Base-by-base conservation (phyloP, 345 rosid species). In the Acer yangbiense region DNA sequence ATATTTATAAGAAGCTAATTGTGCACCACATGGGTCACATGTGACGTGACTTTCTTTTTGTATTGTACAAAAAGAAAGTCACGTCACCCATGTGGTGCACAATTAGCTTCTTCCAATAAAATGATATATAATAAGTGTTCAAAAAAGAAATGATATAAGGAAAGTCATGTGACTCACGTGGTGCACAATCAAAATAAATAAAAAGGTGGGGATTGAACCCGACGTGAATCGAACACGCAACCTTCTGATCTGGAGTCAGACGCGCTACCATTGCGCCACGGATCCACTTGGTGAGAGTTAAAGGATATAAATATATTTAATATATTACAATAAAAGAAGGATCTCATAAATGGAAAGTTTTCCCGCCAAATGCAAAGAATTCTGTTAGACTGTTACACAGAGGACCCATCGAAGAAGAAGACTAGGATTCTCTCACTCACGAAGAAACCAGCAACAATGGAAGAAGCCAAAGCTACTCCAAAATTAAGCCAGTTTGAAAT, bases 251-350 rank as follows among this genome's bases (percentile, higher is more conserved):
- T 88, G 95, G 98, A 90, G 94, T 90, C 97, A 94, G 97, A 92
- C 95, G 98, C 95, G 93, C 97, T 89, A 94, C 98, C 98, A 90
- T 94, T 94, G 98, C 95, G 95, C 95, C 97, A 90, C 92, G 89
- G 94, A 90, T 89, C 95, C 95, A 41, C 39, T 35, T 3, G 4
- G 0, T 32, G 35, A 4, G 4, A 32, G 35, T 3, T 32, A 32
- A 35, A 4, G 39, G 1, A 43, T 7, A 43, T 43, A 43, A 43
- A 43, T 1, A 1, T 8, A 9, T 43, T 43, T 43, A 43, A 8
- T 43, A 43, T 1, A 43, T 7, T 8, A 43, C 8, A 43, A 43
- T 9, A 43, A 43, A 9, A 43, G 46, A 9, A 43, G 9, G 46
- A 43, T 43, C 3, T 11, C 2, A 46, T 46, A 10, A 46, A 1